Percentiles rank a stretch among this genome's conserved stretches.
These are phyloP conservation scores for Russula foetens DNA, from an alignment of 768 basidiomycete genomes.

Conservation along the genomic window DNA sequence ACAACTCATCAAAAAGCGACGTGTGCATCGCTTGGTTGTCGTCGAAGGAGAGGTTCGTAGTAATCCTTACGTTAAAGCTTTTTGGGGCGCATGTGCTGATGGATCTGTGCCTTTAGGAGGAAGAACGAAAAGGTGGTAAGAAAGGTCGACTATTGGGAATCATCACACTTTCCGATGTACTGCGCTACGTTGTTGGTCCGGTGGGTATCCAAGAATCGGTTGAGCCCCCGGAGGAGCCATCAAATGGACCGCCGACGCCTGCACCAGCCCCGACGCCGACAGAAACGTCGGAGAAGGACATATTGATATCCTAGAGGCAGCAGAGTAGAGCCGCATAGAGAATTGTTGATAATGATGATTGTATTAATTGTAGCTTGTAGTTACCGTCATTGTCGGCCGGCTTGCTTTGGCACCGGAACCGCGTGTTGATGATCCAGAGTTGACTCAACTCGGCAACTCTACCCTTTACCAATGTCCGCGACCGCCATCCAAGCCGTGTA, in stretches of 20 bases:
- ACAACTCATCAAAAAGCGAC: conserved; percentile 83
- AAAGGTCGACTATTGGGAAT: conserved; percentile 80
- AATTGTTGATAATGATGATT: neutral
- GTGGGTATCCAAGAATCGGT: conserved; percentile 11
- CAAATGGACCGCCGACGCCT: conserved; percentile 1
- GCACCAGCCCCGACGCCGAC: neutral
- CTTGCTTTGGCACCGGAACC: neutral
- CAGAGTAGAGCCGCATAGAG: neutral
- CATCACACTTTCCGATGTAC: conserved; percentile 82
- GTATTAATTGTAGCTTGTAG: conserved; percentile 3
- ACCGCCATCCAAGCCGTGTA: conserved; percentile 72
- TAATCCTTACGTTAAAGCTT: conserved; percentile 3
- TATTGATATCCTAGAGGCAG: conserved; percentile 2
- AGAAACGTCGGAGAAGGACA: neutral
- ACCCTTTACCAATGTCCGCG: conserved; percentile 31
- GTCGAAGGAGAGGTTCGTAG: conserved; percentile 80
- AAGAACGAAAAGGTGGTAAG: conserved; percentile 71
- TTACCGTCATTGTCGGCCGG: neutral
- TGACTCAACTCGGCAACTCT: neutral
- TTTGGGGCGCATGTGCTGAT: neutral
- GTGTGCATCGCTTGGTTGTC: conserved; percentile 92
- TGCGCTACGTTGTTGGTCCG: conserved; percentile 69
- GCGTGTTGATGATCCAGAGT: neutral
- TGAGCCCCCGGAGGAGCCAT: conserved; percentile 17
- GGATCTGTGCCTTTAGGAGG: conserved; percentile 45